phyloP scores from a whole-genome alignment of 805 yeast species.

The Tetrapisispora iriomotensis region DNA sequence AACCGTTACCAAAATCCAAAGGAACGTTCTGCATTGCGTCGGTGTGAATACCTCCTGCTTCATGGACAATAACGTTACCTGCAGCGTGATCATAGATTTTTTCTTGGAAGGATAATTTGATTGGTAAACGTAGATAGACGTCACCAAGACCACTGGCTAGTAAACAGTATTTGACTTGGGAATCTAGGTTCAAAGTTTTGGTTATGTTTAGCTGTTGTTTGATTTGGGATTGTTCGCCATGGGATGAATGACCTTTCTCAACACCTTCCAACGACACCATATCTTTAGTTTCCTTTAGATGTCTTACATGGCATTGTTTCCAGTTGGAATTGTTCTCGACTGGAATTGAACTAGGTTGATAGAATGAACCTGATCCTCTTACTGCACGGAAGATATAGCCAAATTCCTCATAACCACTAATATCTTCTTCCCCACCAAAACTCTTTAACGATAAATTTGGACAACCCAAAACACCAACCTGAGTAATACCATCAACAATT shows the following conservation, averaged over 20 bases:
- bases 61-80: constrained; percentile 76
- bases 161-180: constrained; percentile 93
- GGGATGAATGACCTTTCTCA: constrained; percentile 90
- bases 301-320: constrained; percentile 50
- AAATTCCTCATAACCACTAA: constrained; percentile 20
- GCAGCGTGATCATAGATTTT: constrained; percentile 99
- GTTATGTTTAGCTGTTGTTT: constrained; percentile 55
- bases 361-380: constrained; percentile 29
- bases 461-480: constrained; percentile 91
- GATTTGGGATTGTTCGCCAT: constrained; percentile 70
- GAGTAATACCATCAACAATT: constrained; percentile 74
- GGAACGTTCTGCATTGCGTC: constrained; percentile 63
- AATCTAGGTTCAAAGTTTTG: constrained; percentile 72
- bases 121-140: constrained; percentile 81
- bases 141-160: constrained; percentile 89
- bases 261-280: constrained; percentile 61
- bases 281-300: constrained; percentile 13
- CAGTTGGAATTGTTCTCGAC: constrained; percentile 7
- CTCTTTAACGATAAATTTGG: constrained; percentile 59
- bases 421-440: constrained; percentile 28
- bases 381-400: constrained; percentile 29
- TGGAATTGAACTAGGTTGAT: constrained; percentile 18
- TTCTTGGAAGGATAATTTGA: constrained; percentile 65
- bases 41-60: constrained; percentile 86
- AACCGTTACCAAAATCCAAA: constrained; percentile 78